Base-by-base conservation (phyloP, 148 eudicot species). In the Rhododendron griersonianum region DNA sequence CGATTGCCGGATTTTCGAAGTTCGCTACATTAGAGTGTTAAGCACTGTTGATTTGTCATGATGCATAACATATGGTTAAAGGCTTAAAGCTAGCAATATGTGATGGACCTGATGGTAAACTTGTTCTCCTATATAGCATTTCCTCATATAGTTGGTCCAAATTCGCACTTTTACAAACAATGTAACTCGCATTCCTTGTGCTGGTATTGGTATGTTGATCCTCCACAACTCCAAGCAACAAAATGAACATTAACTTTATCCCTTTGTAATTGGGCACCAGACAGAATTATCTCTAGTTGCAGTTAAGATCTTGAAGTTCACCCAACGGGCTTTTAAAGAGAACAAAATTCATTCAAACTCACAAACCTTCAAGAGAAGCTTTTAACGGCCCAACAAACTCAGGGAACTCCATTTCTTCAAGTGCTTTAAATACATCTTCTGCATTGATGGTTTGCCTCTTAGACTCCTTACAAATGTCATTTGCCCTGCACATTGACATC, bases 381-480 rank as follows among this genome's bases (percentile, higher is more conserved):
- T 89, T 93, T 15, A 94, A 95, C 50, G 98, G 93, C 25, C 82
- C 98, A 87, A 90, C 84, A 81, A 96, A 96, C 88, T 93, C 98
- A 14, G 94, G 83, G 86, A 96, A 96, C 86, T 96, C 98, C 71
- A 96, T 92, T 87, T 96, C 98, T 48, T 96, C 98, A 41, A 96
- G 92, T 84, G 98, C 98, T 67, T 90, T 94, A 47, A 96, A 90
- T 75, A 96, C 98, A 89, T 94, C 98, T 35, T 96, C 98, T 2
- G 98, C 98, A 88, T 89, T 96, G 74, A 96, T 93, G 30, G 92
- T 94, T 84, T 94, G 96, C 90, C 98, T 91, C 85, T 91, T 93
- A 18, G 98, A 89, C 84, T 96, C 98, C 92, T 84, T 93, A 82
- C 98, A 96, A 78, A 94, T 86, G 82, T 96, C 98, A 90, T 94